These are phyloP conservation scores for Davidsoniella neocaledoniae DNA, from an alignment of 2,329 filamentous ascomycete genomes.

Conservation along the genomic window DNA sequence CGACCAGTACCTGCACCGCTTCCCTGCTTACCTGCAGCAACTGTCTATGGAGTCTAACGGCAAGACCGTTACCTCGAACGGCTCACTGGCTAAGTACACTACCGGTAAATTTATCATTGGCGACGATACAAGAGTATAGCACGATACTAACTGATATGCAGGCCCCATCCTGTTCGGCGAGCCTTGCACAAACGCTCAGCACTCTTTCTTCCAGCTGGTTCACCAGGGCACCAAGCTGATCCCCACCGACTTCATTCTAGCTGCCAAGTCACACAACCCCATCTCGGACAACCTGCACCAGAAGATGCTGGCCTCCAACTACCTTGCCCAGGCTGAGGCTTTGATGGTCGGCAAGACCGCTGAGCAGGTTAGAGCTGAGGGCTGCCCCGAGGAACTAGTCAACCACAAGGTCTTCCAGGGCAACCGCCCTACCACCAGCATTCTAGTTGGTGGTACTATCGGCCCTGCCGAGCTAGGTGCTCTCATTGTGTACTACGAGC, in stretches of 20 bases:
- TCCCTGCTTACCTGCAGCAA: constrained; percentile 97
- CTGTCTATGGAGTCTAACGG: constrained; percentile 99
- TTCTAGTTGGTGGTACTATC: constrained; percentile 78
- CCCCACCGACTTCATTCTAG: constrained; percentile 93
- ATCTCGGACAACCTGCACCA: constrained; percentile 86
- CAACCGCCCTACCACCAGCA: constrained; percentile 91
- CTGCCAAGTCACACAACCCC: constrained; percentile 92
- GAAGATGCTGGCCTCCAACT: constrained; percentile 87
- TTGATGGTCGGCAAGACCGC: constrained; percentile 83
- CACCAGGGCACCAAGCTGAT: constrained; percentile 99
- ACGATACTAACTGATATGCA: constrained; percentile 13
- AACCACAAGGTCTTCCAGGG: constrained; percentile 99
- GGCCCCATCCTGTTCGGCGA: constrained; percentile 90
- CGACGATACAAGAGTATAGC: neutral
- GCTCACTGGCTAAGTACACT: constrained; percentile 86
- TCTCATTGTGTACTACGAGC: constrained; percentile 97
- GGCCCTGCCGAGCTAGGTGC: constrained; percentile 87
- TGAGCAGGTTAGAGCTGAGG: constrained; percentile 62
- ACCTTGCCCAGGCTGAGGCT: constrained; percentile 75
- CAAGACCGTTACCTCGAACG: constrained; percentile 86
- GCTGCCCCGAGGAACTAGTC: constrained; percentile 55
- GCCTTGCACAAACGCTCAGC: constrained; percentile 96
- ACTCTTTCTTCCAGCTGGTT: constrained; percentile 99
- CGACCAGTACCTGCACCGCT: constrained; percentile 97
- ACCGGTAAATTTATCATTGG: constrained; percentile 37